Base-by-base conservation (phyloP, 352 stramenopile species). In the Thalassiosira pacifica region DNA sequence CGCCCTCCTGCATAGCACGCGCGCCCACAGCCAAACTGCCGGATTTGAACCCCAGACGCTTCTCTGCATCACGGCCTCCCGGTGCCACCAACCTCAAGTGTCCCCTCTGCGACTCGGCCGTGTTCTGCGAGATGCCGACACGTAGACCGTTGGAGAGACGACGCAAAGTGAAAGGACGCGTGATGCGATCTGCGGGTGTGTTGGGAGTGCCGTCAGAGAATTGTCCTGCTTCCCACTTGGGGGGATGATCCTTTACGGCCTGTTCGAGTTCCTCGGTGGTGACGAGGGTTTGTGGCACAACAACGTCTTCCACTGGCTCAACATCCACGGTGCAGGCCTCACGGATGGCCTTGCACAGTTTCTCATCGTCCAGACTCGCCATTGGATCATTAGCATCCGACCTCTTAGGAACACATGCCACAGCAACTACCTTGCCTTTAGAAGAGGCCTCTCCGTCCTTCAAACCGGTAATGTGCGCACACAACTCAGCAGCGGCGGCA, bases 1-100 rank as follows among this genome's bases (percentile, higher is more conserved):
- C 95, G 52, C 95, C 95, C 81, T 97, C 95, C 87, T 97, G 95
- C 93, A 97, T 97, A 18, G 95, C 96, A 45, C 93, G 87, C 11
- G 95, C 91, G n/a, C 95, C 95, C 6, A 97, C 85, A 11, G 94
- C 90, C 72, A 97, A 93, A 10, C 81, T 88, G 9, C 94, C 95
- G 13, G 85, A 82, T 60, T 93, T 93, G 70, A 95, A 94, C 52
- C 91, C 90, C 22, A 93, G 70, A 29, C 87, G 31, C 11, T 88
- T 90, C 81, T 97, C 95, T 5, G 92, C 88, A 90, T 96, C 87
- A 16, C 95, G 89, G 24, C 95, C 95, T 72, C 95, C 94, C 27
- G 93, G 93, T 57, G 91, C 91, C 40, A 95, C 88, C 2, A 97
- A 63, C 57, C 93, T 90, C 22, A 97, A 77, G 65, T 96, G 91